Evolutionary conservation across 441 rosid genomes (phyloP).

Genomic region (Populus hybrid): DNA sequence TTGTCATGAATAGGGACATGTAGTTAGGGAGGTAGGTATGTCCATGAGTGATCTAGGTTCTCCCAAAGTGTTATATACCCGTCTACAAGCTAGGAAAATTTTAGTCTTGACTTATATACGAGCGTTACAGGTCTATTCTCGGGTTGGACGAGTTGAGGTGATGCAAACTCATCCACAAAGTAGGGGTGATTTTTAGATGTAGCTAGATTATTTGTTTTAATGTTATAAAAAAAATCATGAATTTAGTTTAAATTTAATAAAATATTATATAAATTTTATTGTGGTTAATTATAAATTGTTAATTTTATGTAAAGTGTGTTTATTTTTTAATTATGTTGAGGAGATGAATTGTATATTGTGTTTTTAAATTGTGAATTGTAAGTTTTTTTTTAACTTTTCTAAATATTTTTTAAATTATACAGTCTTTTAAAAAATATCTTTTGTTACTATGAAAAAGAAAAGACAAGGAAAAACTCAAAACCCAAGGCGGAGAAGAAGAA

Average conservation of each 20-base stretch:
- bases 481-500: background rate
- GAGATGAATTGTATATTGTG: background rate
- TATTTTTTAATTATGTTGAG: too few relatives aligned
- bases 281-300: too few relatives aligned
- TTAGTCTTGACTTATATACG: background rate
- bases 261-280: too few relatives aligned
- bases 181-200: background rate
- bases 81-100: too few relatives aligned
- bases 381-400: background rate
- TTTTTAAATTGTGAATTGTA: too few relatives aligned
- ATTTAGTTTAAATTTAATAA: too few relatives aligned
- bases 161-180: too few relatives aligned
- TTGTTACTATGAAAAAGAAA: background rate
- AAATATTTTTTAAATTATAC: too few relatives aligned
- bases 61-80: background rate
- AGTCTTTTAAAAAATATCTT: too few relatives aligned
- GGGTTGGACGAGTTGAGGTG: background rate
- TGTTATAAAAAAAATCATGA: background rate
- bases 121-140: fast-evolving
- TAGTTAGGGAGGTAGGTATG: background rate
- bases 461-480: background rate
- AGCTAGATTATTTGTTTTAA: too few relatives aligned
- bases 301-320: background rate
- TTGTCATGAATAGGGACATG: background rate
- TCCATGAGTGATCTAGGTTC: too few relatives aligned